phyloP scores from a whole-genome alignment of 164 flowering plant species.

The Hamamelis virginiana region DNA sequence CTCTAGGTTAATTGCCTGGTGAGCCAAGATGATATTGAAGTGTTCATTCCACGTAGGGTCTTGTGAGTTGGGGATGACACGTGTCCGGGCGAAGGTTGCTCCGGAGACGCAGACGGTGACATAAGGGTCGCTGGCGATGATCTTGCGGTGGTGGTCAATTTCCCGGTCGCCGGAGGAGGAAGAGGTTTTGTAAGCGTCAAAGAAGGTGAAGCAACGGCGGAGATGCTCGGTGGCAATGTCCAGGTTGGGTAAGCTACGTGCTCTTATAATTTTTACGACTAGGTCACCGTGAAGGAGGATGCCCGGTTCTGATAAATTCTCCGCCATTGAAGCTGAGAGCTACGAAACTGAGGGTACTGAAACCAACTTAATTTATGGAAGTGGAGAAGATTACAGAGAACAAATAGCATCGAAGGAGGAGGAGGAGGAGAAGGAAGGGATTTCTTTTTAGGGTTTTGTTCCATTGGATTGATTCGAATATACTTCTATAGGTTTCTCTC shows the following conservation, averaged over 20 bases:
- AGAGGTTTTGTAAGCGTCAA: slow-evolving; percentile 17
- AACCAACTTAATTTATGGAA: too few species aligned
- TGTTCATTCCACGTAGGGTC: slow-evolving; percentile 65
- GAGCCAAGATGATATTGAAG: slow-evolving; percentile 61
- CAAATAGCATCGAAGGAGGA: too few species aligned
- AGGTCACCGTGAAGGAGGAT: slow-evolving; percentile 45
- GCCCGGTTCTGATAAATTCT: not conserved
- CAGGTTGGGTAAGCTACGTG: slow-evolving; percentile 40
- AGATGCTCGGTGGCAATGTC: slow-evolving; percentile 29
- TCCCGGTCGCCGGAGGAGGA: slow-evolving; percentile 2
- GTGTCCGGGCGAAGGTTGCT: slow-evolving; percentile 70
- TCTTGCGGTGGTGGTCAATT: slow-evolving; percentile 29
- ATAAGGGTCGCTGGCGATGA: slow-evolving; percentile 79
- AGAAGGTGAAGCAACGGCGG: slow-evolving; percentile 34
- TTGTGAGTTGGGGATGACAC: slow-evolving; percentile 53
- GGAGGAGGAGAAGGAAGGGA: too few species aligned
- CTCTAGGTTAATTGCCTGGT: slow-evolving; percentile 45
- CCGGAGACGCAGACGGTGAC: slow-evolving; percentile 63
- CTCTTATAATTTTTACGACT: slow-evolving; percentile 34
- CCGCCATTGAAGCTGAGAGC: slow-evolving; percentile 20
- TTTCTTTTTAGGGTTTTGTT: too few species aligned
- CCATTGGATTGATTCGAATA: too few species aligned
- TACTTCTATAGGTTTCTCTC: too few species aligned
- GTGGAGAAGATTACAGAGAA: too few species aligned
- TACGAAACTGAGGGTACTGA: too few species aligned